Evolutionary conservation across 139 green algal genomes (phyloP).

Genomic region (Choricystis sp.): DNA sequence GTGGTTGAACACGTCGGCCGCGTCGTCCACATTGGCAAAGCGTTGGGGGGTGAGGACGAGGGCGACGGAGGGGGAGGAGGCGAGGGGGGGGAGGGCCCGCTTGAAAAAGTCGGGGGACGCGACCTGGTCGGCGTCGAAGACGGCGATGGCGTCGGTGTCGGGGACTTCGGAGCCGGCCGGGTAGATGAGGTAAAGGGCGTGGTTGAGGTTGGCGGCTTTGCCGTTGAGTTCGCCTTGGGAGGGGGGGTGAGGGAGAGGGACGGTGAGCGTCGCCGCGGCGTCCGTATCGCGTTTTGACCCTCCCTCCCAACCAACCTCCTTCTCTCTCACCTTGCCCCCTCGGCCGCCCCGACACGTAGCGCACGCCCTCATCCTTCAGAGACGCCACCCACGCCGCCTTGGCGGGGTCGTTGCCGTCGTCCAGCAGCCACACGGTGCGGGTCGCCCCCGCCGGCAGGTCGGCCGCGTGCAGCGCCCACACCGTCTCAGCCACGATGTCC

Average conservation of each 20-base stretch:
- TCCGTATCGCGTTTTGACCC: too few relatives aligned
- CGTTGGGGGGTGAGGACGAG: conserved; percentile 10
- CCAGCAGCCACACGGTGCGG: conserved; percentile 10
- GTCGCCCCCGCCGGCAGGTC: not conserved
- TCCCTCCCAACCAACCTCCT: too few relatives aligned
- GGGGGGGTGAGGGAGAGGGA: too few relatives aligned
- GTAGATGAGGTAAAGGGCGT: conserved; percentile 5
- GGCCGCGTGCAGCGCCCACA: conserved; percentile 1
- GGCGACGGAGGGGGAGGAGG: too few relatives aligned
- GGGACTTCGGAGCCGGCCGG: conserved; percentile 1
- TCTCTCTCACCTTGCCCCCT: too few relatives aligned
- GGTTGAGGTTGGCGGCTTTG: conserved; percentile 9
- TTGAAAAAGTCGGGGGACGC: conserved; percentile 1
- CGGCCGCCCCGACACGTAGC: conserved; percentile 7
- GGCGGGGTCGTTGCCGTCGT: conserved; percentile 12
- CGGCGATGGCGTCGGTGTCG: not conserved
- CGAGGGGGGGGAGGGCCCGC: not conserved
- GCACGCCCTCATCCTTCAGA: not conserved
- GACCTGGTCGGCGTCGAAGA: conserved; percentile 4
- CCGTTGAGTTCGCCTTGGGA: conserved; percentile 5
- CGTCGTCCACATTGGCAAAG: conserved; percentile 16
- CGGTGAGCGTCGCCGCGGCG: too few relatives aligned
- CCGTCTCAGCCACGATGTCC: conserved; percentile 8
- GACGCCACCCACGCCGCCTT: conserved; percentile 5
- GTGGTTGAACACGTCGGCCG: conserved; percentile 25